Evolutionary conservation across 2,329 filamentous ascomycete species (phyloP), one percentile per base, ranked within the genome.

Genomic region (Trichoderma aggressivum): DNA sequence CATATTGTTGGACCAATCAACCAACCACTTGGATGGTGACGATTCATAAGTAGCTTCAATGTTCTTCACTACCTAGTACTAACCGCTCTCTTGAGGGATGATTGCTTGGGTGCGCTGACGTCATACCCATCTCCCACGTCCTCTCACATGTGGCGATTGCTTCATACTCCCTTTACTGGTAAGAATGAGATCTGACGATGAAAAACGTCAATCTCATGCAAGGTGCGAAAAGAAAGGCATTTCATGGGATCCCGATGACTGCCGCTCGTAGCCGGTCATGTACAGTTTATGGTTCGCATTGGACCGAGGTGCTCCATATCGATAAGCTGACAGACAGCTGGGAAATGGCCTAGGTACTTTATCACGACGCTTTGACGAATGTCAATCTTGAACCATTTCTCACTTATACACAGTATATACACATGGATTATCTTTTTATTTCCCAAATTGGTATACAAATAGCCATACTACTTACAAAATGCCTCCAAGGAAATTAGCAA

Each of bases 211-310:
- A 24, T 24, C n/a, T 53, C 47, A 11, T 53, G 11, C 2, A 16
- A 28, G 14, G 16, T 2, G 34, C 3, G 34, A 43, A n/a, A 24
- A 6, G 47, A 16, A 50, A 21, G 10, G n/a, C n/a, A 50, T 21
- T 50, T 12, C 43, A 14, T 26, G 36, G 0, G 24, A 5, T n/a
- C 50, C 47, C 21, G 50, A 56, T 28, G n/a, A 21, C 36, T 50
- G 64, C 64, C 64, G 64, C 55, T 59, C 64, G 7, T 68, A 68
- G 64, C 64, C 64, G 64, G 55, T 28, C 8, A 32, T 3, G 16
- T 12, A 58, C 7, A 30, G 2, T 18, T 26, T 8, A 18, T n/a
- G 16, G n/a, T 11, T n/a, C 10, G 26, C 16, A 21, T 32, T 58
- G 55, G 16, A 58, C 55, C 55, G 55, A 62, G 59, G 34, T 47